These are phyloP conservation scores for Sphaceloma murrayae DNA, from an alignment of 2,329 filamentous ascomycete genomes.

Conservation along the genomic window DNA sequence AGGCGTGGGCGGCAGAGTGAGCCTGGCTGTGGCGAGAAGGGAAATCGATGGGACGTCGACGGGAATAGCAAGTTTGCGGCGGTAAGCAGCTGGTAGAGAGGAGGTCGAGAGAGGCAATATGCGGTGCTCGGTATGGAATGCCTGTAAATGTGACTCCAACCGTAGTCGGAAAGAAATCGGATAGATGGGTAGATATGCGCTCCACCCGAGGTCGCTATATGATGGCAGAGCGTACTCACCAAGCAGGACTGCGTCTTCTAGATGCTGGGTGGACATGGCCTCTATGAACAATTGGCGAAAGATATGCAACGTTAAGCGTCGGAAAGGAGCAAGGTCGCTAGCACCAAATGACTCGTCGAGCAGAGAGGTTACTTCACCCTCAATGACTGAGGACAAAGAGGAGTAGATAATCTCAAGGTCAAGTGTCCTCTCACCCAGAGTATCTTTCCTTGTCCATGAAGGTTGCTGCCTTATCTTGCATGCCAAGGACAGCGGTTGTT, in stretches of 20 bases:
- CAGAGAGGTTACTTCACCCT: conserved; percentile 36
- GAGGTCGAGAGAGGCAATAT: conserved; percentile 23
- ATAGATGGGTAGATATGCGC: conserved; percentile 42
- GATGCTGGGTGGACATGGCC: conserved; percentile 37
- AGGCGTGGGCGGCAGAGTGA: conserved; percentile 40
- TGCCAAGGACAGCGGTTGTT: conserved; percentile 69
- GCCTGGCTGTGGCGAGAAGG: conserved; percentile 69
- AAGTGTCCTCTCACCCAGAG: conserved; percentile 36
- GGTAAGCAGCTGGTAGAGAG: conserved; percentile 22
- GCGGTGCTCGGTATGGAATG: conserved; percentile 44
- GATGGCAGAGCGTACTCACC: conserved; percentile 43
- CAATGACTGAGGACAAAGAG: conserved; percentile 64
- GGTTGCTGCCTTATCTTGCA: conserved; percentile 63
- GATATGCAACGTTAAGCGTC: conserved; percentile 43
- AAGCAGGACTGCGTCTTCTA: conserved; percentile 46
- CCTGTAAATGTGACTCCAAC: conserved; percentile 42
- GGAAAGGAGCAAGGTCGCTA: conserved; percentile 39
- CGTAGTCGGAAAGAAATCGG: conserved; percentile 36
- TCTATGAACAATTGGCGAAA: conserved; percentile 31
- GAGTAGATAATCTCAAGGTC: conserved; percentile 66
- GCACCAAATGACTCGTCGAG: conserved; percentile 41
- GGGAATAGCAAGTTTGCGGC: conserved; percentile 63
- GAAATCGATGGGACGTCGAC: conserved; percentile 80
- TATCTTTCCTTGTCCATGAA: conserved; percentile 20
- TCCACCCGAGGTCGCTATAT: conserved; percentile 47